Conservation (phyloP, 257 asterid species). For the Primulina eburnea region DNA sequence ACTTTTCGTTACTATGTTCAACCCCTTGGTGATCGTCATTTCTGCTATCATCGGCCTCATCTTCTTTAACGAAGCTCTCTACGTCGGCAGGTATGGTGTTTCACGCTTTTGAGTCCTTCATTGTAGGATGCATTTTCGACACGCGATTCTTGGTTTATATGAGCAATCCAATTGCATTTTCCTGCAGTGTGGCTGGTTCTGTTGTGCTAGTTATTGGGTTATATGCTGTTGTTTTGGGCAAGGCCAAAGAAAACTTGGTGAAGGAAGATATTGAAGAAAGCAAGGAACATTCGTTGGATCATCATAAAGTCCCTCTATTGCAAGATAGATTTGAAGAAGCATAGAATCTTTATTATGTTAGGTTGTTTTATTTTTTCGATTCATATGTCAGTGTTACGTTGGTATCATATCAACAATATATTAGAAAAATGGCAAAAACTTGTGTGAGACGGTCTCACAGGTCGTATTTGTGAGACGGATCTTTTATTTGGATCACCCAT, state of each 20-base stretch:
- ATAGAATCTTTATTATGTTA: no score
- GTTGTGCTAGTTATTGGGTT: conserved; percentile 39
- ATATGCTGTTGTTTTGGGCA: conserved; percentile 55
- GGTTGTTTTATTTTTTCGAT: no score
- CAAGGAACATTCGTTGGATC: conserved; percentile 20
- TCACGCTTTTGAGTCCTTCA: background rate
- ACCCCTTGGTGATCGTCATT: conserved; percentile 46
- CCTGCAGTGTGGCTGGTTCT: conserved; percentile 47
- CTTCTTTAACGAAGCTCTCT: conserved; percentile 43
- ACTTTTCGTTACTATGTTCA: conserved; percentile 54
- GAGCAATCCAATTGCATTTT: conserved; percentile 9
- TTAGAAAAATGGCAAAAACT: no score
- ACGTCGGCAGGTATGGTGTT: conserved; percentile 43
- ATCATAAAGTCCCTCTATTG: conserved; percentile 32
- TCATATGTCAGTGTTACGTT: no score
- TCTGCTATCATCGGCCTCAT: conserved; percentile 41
- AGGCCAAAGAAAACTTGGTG: conserved; percentile 31
- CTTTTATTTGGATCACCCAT: no score
- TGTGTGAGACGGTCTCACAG: no score
- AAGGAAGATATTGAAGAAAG: background rate
- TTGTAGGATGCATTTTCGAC: no score
- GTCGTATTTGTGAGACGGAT: no score
- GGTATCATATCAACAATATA: no score
- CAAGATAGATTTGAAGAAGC: conserved; percentile 10
- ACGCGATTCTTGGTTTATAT: background rate